phyloP scores from a whole-genome alignment of 2,329 filamentous ascomycete species.

The Myriosclerotinia duriaeana region DNA sequence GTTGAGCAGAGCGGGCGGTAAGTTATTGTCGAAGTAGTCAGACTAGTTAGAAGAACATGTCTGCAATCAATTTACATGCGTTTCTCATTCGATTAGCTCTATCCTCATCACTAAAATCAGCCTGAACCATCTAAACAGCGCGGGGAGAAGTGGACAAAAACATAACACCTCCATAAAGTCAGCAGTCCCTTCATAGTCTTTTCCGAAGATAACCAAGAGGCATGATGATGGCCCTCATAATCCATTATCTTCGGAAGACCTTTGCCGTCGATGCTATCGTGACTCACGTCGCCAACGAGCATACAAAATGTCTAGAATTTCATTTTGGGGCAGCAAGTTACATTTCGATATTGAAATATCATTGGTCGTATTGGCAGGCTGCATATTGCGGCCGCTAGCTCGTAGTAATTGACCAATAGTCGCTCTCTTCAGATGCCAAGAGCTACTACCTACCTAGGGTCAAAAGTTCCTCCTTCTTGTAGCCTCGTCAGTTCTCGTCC shows the following conservation, averaged over 20 bases:
- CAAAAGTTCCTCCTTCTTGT: neutral
- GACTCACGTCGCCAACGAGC: neutral
- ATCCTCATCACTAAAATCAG: conserved; percentile 1
- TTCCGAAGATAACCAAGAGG: neutral
- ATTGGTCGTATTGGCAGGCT: conserved; percentile 13
- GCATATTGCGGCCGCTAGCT: neutral
- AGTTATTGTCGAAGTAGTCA: neutral
- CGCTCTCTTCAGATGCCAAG: neutral
- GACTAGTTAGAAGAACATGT: neutral
- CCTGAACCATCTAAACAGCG: neutral
- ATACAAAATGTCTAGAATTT: neutral
- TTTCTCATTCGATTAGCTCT: neutral
- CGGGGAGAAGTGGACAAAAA: neutral
- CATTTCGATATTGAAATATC: neutral
- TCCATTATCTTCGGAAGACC: neutral
- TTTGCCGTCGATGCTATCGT: neutral
- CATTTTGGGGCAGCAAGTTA: conserved; percentile 7
- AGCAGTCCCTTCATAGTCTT: neutral
- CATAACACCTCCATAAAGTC: neutral
- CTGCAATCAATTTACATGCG: neutral
- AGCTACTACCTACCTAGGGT: no score
- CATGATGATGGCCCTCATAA: neutral
- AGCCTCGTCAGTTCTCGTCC: neutral
- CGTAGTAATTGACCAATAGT: neutral
- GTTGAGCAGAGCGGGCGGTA: neutral